phyloP scores from a whole-genome alignment of 129 eudicot genomes.

The Pseudognaphalium luteoalbum region DNA sequence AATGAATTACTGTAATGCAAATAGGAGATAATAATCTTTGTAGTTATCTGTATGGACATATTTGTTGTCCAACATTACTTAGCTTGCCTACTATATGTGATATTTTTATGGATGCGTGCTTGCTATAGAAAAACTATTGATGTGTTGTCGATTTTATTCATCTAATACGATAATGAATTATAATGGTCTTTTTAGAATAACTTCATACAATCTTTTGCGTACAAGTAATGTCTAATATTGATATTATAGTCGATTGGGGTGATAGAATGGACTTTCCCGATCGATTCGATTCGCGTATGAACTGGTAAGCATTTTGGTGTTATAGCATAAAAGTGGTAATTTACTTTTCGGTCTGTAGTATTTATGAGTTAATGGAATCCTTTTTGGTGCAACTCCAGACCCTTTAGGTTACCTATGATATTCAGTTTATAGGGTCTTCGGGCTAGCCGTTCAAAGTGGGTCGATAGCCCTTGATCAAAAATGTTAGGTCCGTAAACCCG shows the following conservation, averaged over 20 bases:
- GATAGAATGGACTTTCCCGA: not conserved
- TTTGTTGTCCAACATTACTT: conserved; percentile 9
- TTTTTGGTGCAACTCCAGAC: conserved; percentile 1
- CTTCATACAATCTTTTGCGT: conserved; percentile 2
- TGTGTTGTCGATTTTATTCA: not conserved
- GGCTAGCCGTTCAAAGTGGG: conserved; percentile 29
- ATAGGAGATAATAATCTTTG: not conserved
- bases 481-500: conserved; percentile 27
- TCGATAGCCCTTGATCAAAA: conserved; percentile 20
- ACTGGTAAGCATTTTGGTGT: conserved; percentile 7
- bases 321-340: not conserved
- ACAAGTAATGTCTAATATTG: not conserved
- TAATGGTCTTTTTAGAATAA: not conserved
- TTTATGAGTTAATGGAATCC: conserved; percentile 14
- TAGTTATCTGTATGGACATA: not conserved
- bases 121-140: conserved; percentile 2
- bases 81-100: not conserved
- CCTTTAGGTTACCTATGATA: conserved; percentile 14
- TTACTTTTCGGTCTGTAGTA: not conserved
- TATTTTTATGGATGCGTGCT: not conserved
- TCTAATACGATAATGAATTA: not conserved
- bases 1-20: not conserved
- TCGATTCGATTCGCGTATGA: not conserved
- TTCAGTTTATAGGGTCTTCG: conserved; percentile 16
- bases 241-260: not conserved